Conservation (phyloP, 2,329 filamentous ascomycete genomes). For the Colletotrichum lupini region DNA sequence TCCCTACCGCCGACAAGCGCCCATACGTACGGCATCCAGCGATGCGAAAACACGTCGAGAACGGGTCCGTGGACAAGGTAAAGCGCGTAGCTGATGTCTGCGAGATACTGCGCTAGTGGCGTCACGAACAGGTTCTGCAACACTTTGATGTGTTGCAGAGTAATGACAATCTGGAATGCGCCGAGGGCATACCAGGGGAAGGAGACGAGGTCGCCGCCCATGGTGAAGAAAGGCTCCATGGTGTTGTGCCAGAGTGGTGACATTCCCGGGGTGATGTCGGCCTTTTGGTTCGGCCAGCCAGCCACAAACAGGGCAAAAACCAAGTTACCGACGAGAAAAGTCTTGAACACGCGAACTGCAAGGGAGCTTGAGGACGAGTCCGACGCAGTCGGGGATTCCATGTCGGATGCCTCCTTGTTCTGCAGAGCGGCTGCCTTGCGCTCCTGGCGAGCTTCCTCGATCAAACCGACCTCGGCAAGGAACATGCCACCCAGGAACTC, state of each 20-base stretch:
- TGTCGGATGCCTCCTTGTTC: conserved; percentile 35
- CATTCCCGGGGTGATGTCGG: conserved; percentile 47
- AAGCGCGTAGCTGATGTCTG: conserved; percentile 66
- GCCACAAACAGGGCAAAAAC: conserved; percentile 47
- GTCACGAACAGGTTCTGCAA: conserved; percentile 55
- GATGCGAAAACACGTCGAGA: conserved; percentile 49
- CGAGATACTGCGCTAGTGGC: conserved; percentile 64
- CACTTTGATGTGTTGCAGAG: conserved; percentile 44
- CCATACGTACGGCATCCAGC: conserved; percentile 35
- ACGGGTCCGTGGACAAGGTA: conserved; percentile 68
- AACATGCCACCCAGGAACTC: conserved; percentile 60
- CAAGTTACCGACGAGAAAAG: conserved; percentile 41
- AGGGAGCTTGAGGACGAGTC: conserved; percentile 13
- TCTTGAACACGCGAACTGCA: conserved; percentile 38
- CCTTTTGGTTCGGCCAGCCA: conserved; percentile 53
- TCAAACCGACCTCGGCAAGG: conserved; percentile 56
- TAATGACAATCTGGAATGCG: conserved; percentile 44
- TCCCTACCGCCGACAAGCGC: conserved; percentile 45
- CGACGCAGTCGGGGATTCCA: conserved; percentile 14
- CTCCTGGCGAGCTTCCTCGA: conserved; percentile 40
- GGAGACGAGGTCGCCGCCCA: conserved; percentile 45
- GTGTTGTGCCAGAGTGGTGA: conserved; percentile 44
- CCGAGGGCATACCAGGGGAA: conserved; percentile 51
- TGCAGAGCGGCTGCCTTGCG: conserved; percentile 7
- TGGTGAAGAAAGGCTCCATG: conserved; percentile 45